A percentile compares a stretch with the other conserved stretches of the same genome.
These are phyloP conservation scores for Penicillium samsonianum DNA, from an alignment of 495 filamentous ascomycete genomes.

Conservation along the genomic window DNA sequence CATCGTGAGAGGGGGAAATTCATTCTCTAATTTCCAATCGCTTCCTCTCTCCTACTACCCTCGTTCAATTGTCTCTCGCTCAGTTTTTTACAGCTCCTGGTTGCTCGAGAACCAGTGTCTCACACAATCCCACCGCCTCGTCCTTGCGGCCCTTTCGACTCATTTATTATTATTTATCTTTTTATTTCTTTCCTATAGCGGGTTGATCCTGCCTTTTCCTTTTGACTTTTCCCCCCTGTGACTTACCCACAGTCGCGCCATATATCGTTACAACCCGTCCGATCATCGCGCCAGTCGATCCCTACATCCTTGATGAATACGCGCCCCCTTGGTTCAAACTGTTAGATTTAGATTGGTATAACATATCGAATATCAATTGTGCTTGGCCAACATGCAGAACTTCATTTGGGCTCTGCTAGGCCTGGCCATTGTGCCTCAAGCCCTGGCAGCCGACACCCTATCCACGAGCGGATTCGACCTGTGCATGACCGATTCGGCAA, in stretches of 20 bases:
- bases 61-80: constrained; percentile 5
- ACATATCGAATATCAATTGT: not conserved
- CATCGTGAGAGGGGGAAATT: constrained; percentile 8
- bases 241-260: not conserved
- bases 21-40: constrained; percentile 11
- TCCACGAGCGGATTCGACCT: constrained; percentile 76
- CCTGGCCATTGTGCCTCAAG: constrained; percentile 44
- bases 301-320: constrained; percentile 9
- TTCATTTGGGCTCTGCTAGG: constrained; percentile 33
- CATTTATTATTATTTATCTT: constrained; percentile 6
- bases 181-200: constrained; percentile 11
- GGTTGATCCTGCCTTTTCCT: constrained; percentile 35
- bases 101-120: constrained; percentile 15
- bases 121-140: not conserved
- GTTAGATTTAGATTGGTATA: not conserved
- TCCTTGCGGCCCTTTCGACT: constrained; percentile 6
- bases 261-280: constrained; percentile 9
- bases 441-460: constrained; percentile 67
- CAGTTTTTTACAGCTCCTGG: not conserved
- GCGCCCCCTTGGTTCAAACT: not conserved
- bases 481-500: constrained; percentile 65
- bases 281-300: constrained; percentile 10
- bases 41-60: constrained; percentile 7
- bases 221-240: not conserved
- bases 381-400: constrained; percentile 31